Evolutionary conservation across 1,284 basidiomycete species (phyloP).

Genomic region (Leucocoprinus gongylophorus): DNA sequence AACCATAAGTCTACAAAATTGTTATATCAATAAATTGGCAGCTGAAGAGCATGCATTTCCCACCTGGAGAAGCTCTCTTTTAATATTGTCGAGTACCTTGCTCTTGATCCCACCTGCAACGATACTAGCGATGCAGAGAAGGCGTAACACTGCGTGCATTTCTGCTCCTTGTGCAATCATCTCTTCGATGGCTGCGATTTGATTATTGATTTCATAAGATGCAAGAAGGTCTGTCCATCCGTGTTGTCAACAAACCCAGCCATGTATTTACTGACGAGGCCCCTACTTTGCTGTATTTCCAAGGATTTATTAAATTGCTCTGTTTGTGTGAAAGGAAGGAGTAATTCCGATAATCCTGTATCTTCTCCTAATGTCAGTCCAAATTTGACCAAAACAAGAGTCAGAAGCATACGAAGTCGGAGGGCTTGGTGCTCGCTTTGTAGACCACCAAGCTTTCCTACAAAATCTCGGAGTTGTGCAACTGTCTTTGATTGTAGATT

Average conservation of each 20-base stretch:
- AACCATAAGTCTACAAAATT: conserved; percentile 78
- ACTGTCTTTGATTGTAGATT: conserved; percentile 82
- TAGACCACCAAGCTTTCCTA: conserved; percentile 87
- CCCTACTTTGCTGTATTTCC: conserved; percentile 92
- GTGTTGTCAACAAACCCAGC: conserved; percentile 10
- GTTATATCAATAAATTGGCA: conserved; percentile 9
- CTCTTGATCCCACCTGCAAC: conserved; percentile 82
- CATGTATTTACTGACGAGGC: conserved; percentile 3
- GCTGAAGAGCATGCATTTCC: conserved; percentile 7
- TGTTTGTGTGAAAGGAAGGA: conserved; percentile 80
- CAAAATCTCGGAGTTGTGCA: conserved; percentile 89
- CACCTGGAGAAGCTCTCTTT: conserved; percentile 88
- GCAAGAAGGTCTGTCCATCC: conserved; percentile 72
- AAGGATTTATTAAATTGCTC: conserved; percentile 88
- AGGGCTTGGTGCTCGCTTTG: conserved; percentile 89
- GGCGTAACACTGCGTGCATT: conserved; percentile 68
- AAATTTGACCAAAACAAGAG: neutral
- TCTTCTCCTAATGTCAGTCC: conserved; percentile 43
- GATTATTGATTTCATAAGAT: conserved; percentile 73
- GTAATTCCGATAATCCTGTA: conserved; percentile 88
- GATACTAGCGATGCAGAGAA: conserved; percentile 83
- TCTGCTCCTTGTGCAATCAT: conserved; percentile 81
- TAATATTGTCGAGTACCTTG: conserved; percentile 82
- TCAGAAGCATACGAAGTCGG: conserved; percentile 59
- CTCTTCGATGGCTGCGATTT: conserved; percentile 80